A percentile compares a stretch with the other conserved stretches of the same genome.
Conservation (phyloP, 2,329 filamentous ascomycete species). For the Colletotrichum lupini region DNA sequence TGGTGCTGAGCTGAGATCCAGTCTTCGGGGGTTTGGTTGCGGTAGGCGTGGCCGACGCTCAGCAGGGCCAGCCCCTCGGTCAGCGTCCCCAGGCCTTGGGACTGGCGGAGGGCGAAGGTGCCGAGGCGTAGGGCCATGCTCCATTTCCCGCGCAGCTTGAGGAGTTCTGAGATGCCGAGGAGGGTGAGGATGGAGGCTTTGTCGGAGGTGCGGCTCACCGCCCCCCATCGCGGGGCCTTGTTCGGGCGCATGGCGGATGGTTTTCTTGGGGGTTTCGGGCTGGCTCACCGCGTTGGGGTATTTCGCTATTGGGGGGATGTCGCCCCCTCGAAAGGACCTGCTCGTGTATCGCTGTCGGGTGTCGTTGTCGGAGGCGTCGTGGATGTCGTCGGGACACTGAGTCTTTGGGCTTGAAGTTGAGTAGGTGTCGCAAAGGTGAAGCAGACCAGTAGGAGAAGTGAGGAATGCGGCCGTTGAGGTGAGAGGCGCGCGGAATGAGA, state of each 20-base stretch:
- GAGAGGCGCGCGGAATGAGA: background rate
- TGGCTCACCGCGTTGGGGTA: constrained; percentile 31
- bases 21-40: constrained; percentile 35
- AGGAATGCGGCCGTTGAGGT: constrained; percentile 14
- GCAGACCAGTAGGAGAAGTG: background rate
- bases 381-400: background rate
- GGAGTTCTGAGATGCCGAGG: constrained; percentile 30
- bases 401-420: background rate
- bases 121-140: constrained; percentile 22
- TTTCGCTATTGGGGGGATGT: constrained; percentile 9
- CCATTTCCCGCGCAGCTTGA: constrained; percentile 36
- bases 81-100: constrained; percentile 25
- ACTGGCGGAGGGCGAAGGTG: constrained; percentile 21
- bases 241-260: constrained; percentile 33
- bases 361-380: background rate
- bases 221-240: constrained; percentile 33
- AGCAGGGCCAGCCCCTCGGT: constrained; percentile 35
- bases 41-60: constrained; percentile 35
- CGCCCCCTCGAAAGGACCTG: constrained; percentile 2
- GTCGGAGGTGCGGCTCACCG: constrained; percentile 35
- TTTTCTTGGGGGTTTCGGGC: constrained; percentile 10
- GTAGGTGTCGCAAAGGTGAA: background rate
- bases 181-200: constrained; percentile 32
- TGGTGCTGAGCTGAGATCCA: constrained; percentile 33
- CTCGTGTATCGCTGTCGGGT: background rate